Base-by-base conservation (phyloP, 768 basidiomycete species). In the Suillus tomentosus region DNA sequence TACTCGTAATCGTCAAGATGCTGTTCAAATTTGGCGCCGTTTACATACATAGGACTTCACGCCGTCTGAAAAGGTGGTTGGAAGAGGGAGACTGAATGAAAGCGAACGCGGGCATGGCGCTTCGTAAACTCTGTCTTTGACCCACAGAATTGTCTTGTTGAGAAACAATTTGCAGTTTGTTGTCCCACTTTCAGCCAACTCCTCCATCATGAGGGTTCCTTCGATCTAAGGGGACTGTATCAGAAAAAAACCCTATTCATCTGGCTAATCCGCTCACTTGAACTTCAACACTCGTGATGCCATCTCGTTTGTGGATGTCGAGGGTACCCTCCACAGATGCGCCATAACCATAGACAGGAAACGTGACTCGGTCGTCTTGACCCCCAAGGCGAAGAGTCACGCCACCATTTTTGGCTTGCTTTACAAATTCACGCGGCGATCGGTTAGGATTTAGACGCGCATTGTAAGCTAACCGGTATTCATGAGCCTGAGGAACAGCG, bases 181-280 rank as follows among this genome's bases (percentile, higher is more conserved):
- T 8, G 81, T 79, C 14, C 91, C 91, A n/a, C 85, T 86, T 65
- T 85, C 90, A 4, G 84, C 89, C 27, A 89, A 79, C 71, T 91
- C 89, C 64, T 84, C 82, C 53, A 91, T 68, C 59, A 76, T 73
- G 56, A 91, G 76, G 45, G 75, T 79, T 14, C 89, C 90, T 70
- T 89, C 87, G 31, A 90, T 79, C 89, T 90, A 67, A 34, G 24
- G 2, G 43, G 5, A 2, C 15, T 17, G 60, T 40, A 61, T 66
- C 34, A 65, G 54, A 9, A 36, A 22, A 45, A 9, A 3, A 53
- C 60, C 57, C 53, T 58, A 27, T 58, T 40, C 37, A 39, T 51
- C 24, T 36, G 51, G 57, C 24, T 8, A 65, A 13, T 53, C 39
- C 53, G 63, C 78, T 63, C 66, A 84, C 90, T 80, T 88, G 85